Evolutionary conservation across 2,329 filamentous ascomycete genomes (phyloP).

Genomic region (Didymella pomorum): DNA sequence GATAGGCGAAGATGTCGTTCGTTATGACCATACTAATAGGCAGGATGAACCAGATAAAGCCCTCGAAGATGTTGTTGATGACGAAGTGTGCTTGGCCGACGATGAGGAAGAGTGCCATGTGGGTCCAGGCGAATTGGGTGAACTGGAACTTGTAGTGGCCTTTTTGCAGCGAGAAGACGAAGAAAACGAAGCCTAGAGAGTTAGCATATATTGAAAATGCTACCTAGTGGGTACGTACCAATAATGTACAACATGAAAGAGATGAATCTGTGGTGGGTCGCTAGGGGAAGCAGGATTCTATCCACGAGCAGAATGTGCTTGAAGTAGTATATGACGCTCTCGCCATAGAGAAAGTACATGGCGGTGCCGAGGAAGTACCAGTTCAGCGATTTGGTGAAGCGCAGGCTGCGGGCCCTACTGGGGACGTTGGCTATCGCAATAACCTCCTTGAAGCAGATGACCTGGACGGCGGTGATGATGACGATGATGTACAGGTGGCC

Average conservation of each 20-base stretch:
- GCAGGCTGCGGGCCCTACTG: constrained; percentile 86
- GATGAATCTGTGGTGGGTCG: constrained; percentile 97
- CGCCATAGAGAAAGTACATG: constrained; percentile 99
- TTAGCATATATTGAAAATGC: constrained; percentile 33
- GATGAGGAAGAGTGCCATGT: constrained; percentile 98
- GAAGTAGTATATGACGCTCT: constrained; percentile 99
- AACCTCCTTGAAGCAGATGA: constrained; percentile 98
- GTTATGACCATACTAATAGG: constrained; percentile 95
- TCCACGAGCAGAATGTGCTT: constrained; percentile 98
- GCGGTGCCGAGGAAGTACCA: constrained; percentile 99
- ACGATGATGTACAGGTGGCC: constrained; percentile 97
- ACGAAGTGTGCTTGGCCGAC: constrained; percentile 98
- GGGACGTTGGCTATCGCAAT: constrained; percentile 97
- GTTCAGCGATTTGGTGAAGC: constrained; percentile 94
- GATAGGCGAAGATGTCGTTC: constrained; percentile 98
- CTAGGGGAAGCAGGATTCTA: constrained; percentile 87
- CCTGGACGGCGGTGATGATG: constrained; percentile 91
- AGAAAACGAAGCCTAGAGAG: constrained; percentile 88
- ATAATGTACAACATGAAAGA: constrained; percentile 98
- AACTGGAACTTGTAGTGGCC: constrained; percentile 99
- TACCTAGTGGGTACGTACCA: constrained; percentile 65
- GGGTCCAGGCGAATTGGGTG: constrained; percentile 98
- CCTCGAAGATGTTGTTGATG: constrained; percentile 99
- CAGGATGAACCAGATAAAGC: constrained; percentile 99
- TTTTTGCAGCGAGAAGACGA: constrained; percentile 91